A percentile compares a stretch with the other conserved stretches of the same genome.
phyloP scores from a whole-genome alignment of 371 early-diverging fungal genomes.

The Rhizopus sp. region DNA sequence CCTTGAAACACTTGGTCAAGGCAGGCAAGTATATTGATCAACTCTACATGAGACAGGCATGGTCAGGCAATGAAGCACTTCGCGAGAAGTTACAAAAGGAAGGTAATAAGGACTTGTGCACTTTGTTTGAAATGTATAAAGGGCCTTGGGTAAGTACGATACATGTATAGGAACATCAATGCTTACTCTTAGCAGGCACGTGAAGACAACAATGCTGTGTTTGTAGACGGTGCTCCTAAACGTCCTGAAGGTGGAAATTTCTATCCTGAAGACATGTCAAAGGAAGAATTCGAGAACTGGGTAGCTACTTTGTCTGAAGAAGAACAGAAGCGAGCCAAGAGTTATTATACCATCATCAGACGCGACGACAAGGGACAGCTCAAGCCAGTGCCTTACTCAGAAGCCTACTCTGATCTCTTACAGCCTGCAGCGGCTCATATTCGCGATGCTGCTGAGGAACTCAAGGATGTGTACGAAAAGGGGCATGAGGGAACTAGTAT shows the following conservation, averaged over 20 bases:
- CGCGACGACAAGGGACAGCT: slow-evolving; percentile 45
- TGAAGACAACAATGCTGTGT: slow-evolving; percentile 59
- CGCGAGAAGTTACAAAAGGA: slow-evolving; percentile 48
- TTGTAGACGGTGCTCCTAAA: slow-evolving; percentile 60
- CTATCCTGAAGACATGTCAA: slow-evolving; percentile 79
- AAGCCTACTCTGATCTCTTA: slow-evolving; percentile 66
- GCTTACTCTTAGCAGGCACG: slow-evolving; percentile 25
- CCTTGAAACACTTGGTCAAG: slow-evolving; percentile 66
- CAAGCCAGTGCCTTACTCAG: slow-evolving; percentile 54
- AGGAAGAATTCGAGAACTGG: slow-evolving; percentile 69
- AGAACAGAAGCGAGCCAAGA: slow-evolving; percentile 59
- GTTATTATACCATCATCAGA: slow-evolving; percentile 69
- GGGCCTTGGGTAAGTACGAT: slow-evolving; percentile 69
- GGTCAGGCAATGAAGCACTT: slow-evolving; percentile 69
- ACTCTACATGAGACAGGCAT: slow-evolving; percentile 72
- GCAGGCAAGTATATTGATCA: slow-evolving; percentile 65
- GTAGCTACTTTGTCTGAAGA: slow-evolving; percentile 45
- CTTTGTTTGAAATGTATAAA: slow-evolving; percentile 68
- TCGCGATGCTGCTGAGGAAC: slow-evolving; percentile 62
- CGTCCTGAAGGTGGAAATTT: slow-evolving; percentile 72
- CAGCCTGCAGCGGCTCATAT: slow-evolving; percentile 60
- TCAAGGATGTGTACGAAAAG: slow-evolving; percentile 32
- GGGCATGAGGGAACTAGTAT: slow-evolving; percentile 45
- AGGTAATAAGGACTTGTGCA: slow-evolving; percentile 40
- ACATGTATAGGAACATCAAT: background rate